Percentiles rank a stretch among this genome's conserved stretches.
Evolutionary conservation across 2,329 filamentous ascomycete species (phyloP).

Genomic region (Dothiorella sarmentorum): DNA sequence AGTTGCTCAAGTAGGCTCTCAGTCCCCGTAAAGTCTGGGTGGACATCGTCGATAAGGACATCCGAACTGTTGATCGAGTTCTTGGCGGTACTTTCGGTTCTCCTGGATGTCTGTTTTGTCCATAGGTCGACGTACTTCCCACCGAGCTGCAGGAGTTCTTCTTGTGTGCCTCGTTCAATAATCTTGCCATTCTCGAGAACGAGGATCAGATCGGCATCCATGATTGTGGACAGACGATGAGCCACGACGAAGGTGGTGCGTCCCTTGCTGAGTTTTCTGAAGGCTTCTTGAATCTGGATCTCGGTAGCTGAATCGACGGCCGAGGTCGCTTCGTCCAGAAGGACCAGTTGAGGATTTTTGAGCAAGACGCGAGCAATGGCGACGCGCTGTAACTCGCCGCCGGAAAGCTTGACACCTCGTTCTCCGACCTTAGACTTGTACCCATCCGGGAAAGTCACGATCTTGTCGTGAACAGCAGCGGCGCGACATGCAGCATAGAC

Average conservation of each 20-base stretch:
- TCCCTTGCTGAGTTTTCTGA: slow-evolving; percentile 55
- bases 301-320: slow-evolving; percentile 75
- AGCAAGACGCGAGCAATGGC: slow-evolving; percentile 72
- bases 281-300: slow-evolving; percentile 62
- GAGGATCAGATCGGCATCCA: slow-evolving; percentile 79
- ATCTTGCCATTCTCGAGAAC: slow-evolving; percentile 75
- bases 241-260: slow-evolving; percentile 67
- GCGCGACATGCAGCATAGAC: slow-evolving; percentile 59
- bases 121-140: slow-evolving; percentile 83
- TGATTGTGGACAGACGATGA: slow-evolving; percentile 82
- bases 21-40: neutral
- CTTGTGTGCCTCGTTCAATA: slow-evolving; percentile 73
- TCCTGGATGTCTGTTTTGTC: slow-evolving; percentile 67
- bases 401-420: slow-evolving; percentile 51
- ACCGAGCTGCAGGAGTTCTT: slow-evolving; percentile 65
- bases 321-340: slow-evolving; percentile 84
- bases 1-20: slow-evolving; percentile 3
- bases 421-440: slow-evolving; percentile 41
- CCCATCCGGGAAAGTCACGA: slow-evolving; percentile 52
- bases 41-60: neutral
- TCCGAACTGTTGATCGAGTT: slow-evolving; percentile 7
- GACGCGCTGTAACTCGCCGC: slow-evolving; percentile 64
- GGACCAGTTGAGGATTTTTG: slow-evolving; percentile 75
- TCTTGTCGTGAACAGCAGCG: slow-evolving; percentile 63
- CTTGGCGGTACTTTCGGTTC: slow-evolving; percentile 5